Evolutionary conservation across 2,329 filamentous ascomycete genomes (phyloP), one percentile per base, ranked within the genome.

Genomic region (Sporothrix luriei): DNA sequence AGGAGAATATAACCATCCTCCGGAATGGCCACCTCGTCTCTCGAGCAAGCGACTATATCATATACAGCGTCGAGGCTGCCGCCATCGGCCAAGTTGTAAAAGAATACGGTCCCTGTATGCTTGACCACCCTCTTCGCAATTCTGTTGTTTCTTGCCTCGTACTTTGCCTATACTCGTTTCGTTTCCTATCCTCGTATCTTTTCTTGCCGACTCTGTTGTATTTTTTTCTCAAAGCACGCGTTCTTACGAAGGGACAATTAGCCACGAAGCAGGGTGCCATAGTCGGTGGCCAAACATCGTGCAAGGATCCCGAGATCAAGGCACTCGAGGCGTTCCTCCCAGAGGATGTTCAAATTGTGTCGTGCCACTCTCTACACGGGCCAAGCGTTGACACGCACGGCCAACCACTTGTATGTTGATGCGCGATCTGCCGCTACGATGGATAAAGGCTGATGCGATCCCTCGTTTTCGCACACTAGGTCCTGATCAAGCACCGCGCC

Each of bases 41-140:
- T 75, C 90, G 95, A 82, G 89, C 90, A 80, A 97, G 94, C 89
- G 94, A 98, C 85, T 98, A 94, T 80, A 97, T 97, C 82, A 93
- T 99, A 78, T 99, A 99, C 86, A 97, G 91, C 81, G 95, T 99
- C 80, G 94, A 98, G 81, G 95, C 95, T 7, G 93, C 93, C 76
- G 87, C 90, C 74, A 97, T 99, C 79, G 91, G 93, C 78, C 87
- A 86, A 74, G 92, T 97, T 75, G 95, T 97, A 76, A 90, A 90
- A 73, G 84, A 90, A 76, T 99, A 93, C 80, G 95, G 94, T 73
- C 94, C 94, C 75, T 97, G 93, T 97, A 93, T 84, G 90, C 80
- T 68, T 70, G 68, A 70, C 69, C 49, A 38, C 66, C 61, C 61
- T 38, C 57, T 24, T 51, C 33, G 52, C 61, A 21, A 52, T 21